Evolutionary conservation across 2,329 filamentous ascomycete genomes (phyloP).

Genomic region (Aspergillus calidoustus): DNA sequence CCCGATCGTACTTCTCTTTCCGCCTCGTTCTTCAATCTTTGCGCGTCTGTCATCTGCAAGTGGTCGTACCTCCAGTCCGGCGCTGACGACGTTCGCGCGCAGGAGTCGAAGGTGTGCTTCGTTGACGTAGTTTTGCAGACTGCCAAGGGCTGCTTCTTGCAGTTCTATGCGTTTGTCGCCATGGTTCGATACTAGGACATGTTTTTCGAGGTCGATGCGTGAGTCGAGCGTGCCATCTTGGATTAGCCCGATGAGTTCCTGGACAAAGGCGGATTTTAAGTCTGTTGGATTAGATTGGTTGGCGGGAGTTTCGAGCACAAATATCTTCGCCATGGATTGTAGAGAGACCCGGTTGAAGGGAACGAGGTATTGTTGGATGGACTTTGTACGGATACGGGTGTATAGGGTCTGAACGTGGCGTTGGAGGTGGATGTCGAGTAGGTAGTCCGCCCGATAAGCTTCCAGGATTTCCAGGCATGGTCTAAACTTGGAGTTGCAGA

Average conservation of each 20-base stretch:
- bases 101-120: constrained; percentile 77
- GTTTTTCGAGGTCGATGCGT: constrained; percentile 81
- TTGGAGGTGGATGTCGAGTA: constrained; percentile 86
- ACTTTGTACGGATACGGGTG: constrained; percentile 78
- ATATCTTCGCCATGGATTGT: constrained; percentile 75
- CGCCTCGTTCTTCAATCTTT: constrained; percentile 18
- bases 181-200: constrained; percentile 74
- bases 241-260: constrained; percentile 80
- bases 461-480: constrained; percentile 82
- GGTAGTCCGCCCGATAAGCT: constrained; percentile 79
- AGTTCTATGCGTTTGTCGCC: constrained; percentile 69
- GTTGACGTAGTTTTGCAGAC: constrained; percentile 72
- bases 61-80: constrained; percentile 71
- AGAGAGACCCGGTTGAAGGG: constrained; percentile 89
- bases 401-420: constrained; percentile 74
- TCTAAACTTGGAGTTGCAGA: constrained; percentile 88
- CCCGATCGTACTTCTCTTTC: constrained; percentile 16
- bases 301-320: constrained; percentile 56
- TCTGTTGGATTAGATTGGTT: constrained; percentile 65
- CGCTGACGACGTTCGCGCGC: constrained; percentile 74
- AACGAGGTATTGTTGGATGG: constrained; percentile 89
- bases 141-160: constrained; percentile 70
- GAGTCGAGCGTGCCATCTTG: constrained; percentile 71
- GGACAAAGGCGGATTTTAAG: constrained; percentile 47
- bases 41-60: constrained; percentile 23